phyloP scores from a whole-genome alignment of 2,329 filamentous ascomycete species.

The Cytospora leucostoma region DNA sequence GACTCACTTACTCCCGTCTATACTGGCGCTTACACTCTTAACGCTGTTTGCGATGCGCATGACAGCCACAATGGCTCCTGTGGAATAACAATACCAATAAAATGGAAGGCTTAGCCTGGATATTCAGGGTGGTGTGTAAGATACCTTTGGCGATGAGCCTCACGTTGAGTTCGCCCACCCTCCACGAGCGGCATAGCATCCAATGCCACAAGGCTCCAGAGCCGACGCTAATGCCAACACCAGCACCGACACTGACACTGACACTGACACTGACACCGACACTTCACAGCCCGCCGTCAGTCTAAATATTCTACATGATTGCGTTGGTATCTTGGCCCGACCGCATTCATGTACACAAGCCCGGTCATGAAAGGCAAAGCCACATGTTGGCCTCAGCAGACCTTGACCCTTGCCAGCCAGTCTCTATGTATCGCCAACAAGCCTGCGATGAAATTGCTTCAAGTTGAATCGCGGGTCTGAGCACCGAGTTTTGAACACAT shows the following conservation, averaged over 20 bases:
- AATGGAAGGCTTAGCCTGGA: constrained; percentile 1
- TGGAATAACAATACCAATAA: constrained; percentile 1
- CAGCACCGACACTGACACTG: constrained; percentile 1
- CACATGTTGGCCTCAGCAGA: background rate
- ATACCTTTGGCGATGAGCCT: background rate
- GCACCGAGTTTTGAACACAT: background rate
- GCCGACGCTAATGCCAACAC: constrained; percentile 5
- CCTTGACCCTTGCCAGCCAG: background rate
- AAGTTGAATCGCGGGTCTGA: background rate
- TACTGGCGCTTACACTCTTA: background rate
- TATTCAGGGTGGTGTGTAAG: background rate
- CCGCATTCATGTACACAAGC: background rate
- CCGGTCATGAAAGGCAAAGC: background rate
- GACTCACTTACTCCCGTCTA: background rate
- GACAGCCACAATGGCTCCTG: constrained; percentile 6
- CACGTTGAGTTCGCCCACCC: background rate
- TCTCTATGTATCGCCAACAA: background rate
- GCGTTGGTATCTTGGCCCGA: background rate
- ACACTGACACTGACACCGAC: too few relatives aligned
- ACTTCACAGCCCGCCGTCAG: background rate
- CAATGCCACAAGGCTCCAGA: background rate
- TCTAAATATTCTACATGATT: background rate
- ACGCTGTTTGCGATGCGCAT: background rate
- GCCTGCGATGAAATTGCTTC: background rate
- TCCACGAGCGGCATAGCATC: constrained; percentile 2